These are phyloP conservation scores for Fraxinus nigra DNA, from an alignment of 305 asterid genomes.

Conservation along the genomic window DNA sequence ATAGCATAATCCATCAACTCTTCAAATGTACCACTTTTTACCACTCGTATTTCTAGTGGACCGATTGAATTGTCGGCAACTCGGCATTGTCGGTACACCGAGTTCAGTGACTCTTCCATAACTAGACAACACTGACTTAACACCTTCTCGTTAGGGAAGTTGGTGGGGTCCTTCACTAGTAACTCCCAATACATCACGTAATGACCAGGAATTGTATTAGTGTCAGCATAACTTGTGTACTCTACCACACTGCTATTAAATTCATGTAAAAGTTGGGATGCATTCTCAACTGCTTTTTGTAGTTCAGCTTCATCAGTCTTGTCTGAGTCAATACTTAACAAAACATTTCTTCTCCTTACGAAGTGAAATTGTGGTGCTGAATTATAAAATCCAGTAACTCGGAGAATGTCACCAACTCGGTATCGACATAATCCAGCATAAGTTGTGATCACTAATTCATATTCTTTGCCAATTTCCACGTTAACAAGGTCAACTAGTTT, in stretches of 20 bases:
- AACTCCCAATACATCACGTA: constrained; percentile 41
- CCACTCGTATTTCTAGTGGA: constrained; percentile 35
- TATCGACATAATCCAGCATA: constrained; percentile 30
- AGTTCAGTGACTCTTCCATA: constrained; percentile 39
- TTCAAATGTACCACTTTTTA: constrained; percentile 37
- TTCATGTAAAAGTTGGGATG: constrained; percentile 11
- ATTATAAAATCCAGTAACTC: constrained; percentile 36
- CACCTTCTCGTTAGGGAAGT: constrained; percentile 6
- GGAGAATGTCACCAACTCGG: constrained; percentile 37
- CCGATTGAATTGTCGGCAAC: constrained; percentile 33
- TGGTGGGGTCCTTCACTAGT: constrained; percentile 6
- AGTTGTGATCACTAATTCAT: constrained; percentile 37
- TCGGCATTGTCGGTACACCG: constrained; percentile 36
- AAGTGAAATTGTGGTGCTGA: constrained; percentile 34
- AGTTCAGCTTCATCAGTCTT: constrained; percentile 40
- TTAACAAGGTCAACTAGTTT: constrained; percentile 20
- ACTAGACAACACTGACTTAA: constrained; percentile 31
- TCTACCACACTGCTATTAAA: constrained; percentile 31
- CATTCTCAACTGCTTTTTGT: constrained; percentile 29
- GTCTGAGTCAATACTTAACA: constrained; percentile 34
- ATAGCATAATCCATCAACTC: constrained; percentile 40
- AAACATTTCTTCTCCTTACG: constrained; percentile 31
- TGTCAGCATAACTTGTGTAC: constrained; percentile 34
- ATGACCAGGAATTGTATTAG: constrained; percentile 32
- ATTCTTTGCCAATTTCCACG: constrained; percentile 33